Base-by-base conservation (phyloP, 257 asterid genomes). In the Lithospermum erythrorhizon region DNA sequence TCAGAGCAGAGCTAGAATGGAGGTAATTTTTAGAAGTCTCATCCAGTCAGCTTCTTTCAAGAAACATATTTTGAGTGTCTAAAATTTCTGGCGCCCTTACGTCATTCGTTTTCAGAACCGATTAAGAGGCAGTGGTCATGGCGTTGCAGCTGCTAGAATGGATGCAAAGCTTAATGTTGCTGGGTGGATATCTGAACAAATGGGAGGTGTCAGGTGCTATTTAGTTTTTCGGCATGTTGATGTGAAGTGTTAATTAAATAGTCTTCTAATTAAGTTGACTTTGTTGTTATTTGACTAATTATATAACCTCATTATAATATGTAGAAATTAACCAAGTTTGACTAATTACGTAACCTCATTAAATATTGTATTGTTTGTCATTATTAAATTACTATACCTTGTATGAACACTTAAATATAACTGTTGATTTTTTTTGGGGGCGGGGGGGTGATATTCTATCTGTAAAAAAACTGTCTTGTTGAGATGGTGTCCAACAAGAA, bases 1-100 rank as follows among this genome's bases (percentile, higher is more conserved):
- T 61, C 98, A 93, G 72, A 86, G 98, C 94, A 89, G 78, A 84
- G 93, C 97, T 22, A 81, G 91, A 76, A 89, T 93, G 97, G 98
- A 93, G 98, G 98, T 93, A 73, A 24, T 49, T 29, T 2, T 71
- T 68, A 8, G 37, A 32, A 65, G 37, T 52, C 62, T 65, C 49
- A 60, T 35, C 30, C 20, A 52, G 67, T 65, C 65, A 53, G 23
- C 13, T 59, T 59, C 41, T 29, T 21, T 53, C 51, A 65, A 63
- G 51, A 25, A 54, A 21, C 59, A 49, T 29, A 9, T 57, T 22
- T 6, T 58, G 18, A 58, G 52, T 21, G 32, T 53, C 23, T 65
- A 35, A 59, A 69, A 29, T 24, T 65, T 61, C 24, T 69, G 69
- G 65, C 65, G 59, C 71, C 55, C 49, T 41, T 41, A 2, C 18